These are phyloP conservation scores for Talaromyces borbonicus DNA, from an alignment of 495 filamentous ascomycete species.

Conservation along the genomic window DNA sequence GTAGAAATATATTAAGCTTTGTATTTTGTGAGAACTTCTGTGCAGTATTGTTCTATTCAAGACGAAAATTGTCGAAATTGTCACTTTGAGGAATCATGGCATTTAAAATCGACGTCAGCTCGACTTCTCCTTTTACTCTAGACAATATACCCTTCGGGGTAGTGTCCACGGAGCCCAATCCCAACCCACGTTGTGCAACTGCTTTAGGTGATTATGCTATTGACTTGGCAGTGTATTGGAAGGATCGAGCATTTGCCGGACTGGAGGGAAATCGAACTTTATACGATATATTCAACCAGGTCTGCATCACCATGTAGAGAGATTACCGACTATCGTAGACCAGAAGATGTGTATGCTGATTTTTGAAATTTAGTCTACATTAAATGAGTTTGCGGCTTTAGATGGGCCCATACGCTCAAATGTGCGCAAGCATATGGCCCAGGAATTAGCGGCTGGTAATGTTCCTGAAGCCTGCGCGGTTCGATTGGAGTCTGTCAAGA, in stretches of 20 bases:
- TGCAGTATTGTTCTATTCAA: no score
- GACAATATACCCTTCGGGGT: constrained; percentile 82
- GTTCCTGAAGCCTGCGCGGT: constrained; percentile 38
- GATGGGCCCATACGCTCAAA: constrained; percentile 4
- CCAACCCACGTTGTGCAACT: constrained; percentile 42
- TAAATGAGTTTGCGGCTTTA: constrained; percentile 1
- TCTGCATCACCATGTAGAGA: background rate
- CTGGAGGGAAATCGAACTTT: constrained; percentile 40
- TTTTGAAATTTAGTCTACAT: background rate
- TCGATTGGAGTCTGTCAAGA: constrained; percentile 47
- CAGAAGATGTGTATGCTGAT: no score
- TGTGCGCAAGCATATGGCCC: constrained; percentile 43
- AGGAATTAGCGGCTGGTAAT: constrained; percentile 43
- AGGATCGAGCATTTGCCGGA: constrained; percentile 36
- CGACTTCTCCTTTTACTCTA: constrained; percentile 54
- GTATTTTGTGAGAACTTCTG: no score
- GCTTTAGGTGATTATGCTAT: constrained; percentile 57
- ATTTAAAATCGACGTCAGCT: background rate
- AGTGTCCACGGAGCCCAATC: constrained; percentile 46
- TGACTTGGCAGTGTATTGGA: constrained; percentile 48
- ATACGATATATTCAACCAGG: constrained; percentile 2
- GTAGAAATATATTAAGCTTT: no score
- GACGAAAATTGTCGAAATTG: background rate
- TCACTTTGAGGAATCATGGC: background rate
- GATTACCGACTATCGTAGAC: no score